Percentiles rank a stretch among this genome's conserved stretches.
Evolutionary conservation across 2,329 filamentous ascomycete genomes (phyloP).

Genomic region (Phialocephala sp.): DNA sequence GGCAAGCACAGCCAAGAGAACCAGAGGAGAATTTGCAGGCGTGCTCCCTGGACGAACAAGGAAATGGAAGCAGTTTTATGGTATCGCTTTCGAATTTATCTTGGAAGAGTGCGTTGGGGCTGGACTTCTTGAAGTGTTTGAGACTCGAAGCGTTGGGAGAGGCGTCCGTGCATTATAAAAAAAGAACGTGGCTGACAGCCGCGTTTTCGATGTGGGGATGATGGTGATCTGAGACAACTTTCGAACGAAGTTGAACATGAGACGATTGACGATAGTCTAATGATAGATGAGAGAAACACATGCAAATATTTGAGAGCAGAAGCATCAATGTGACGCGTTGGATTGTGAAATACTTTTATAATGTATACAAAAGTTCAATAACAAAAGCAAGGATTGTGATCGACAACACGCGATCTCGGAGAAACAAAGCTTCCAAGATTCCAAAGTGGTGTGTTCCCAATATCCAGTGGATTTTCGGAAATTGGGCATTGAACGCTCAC

Average conservation of each 20-base stretch:
- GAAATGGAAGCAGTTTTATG: conserved; percentile 75
- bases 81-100: conserved; percentile 73
- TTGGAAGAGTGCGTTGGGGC: conserved; percentile 73
- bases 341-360: background rate
- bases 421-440: background rate
- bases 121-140: conserved; percentile 74
- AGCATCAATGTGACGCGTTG: background rate
- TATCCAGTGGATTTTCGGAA: background rate
- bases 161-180: conserved; percentile 56
- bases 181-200: conserved; percentile 9
- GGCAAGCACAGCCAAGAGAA: conserved; percentile 53
- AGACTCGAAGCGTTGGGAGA: conserved; percentile 74
- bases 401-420: background rate
- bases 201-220: conserved; percentile 12
- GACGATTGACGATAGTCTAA: background rate
- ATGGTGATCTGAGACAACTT: background rate
- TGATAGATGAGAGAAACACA: background rate
- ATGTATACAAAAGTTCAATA: background rate
- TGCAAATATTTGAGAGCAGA: conserved; percentile 3
- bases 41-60: conserved; percentile 65
- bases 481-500: background rate
- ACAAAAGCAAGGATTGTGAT: background rate
- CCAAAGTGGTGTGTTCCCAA: conserved; percentile 2
- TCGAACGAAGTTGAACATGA: background rate
- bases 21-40: conserved; percentile 61